Evolutionary conservation across 129 eudicot species (phyloP).

Genomic region (Chrysanthemum lavandulifolium): DNA sequence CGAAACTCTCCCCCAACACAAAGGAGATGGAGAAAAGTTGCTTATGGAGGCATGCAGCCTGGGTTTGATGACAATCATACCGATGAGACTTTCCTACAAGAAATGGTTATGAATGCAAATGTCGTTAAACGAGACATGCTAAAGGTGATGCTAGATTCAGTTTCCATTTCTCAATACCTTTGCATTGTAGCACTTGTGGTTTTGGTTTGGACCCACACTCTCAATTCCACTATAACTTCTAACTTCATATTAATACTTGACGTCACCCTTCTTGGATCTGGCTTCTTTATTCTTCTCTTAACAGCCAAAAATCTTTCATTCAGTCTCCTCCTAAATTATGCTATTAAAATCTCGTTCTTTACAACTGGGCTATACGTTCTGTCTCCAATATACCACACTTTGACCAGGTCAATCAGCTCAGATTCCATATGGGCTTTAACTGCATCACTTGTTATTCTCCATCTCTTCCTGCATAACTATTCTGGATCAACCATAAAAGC

Average conservation of each 20-base stretch:
- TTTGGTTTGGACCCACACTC: conserved; percentile 81
- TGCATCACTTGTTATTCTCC: conserved; percentile 68
- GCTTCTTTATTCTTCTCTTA: conserved; percentile 60
- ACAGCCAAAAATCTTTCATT: conserved; percentile 68
- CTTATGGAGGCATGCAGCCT: conserved; percentile 96
- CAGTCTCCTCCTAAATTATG: conserved; percentile 49
- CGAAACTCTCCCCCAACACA: conserved; percentile 5
- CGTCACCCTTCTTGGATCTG: conserved; percentile 57
- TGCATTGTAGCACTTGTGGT: conserved; percentile 90
- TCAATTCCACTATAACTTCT: conserved; percentile 49
- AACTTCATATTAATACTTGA: conserved; percentile 70
- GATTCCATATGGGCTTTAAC: conserved; percentile 90
- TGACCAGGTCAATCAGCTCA: conserved; percentile 87
- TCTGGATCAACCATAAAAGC: conserved; percentile 81
- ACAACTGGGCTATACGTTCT: conserved; percentile 61
- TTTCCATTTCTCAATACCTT: conserved; percentile 83
- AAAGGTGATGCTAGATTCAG: conserved; percentile 76
- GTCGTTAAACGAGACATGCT: conserved; percentile 79
- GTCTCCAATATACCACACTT: conserved; percentile 90
- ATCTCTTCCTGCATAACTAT: conserved; percentile 84
- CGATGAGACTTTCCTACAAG: conserved; percentile 84
- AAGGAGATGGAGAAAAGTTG: conserved; percentile 91
- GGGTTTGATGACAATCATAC: conserved; percentile 91
- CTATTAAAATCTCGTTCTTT: conserved; percentile 65
- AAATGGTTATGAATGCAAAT: conserved; percentile 95